A percentile compares a stretch with the other conserved stretches of the same genome.
Evolutionary conservation across 1,139 yeast species (phyloP).

Genomic region (Yamadazyma spencermartinsiae): DNA sequence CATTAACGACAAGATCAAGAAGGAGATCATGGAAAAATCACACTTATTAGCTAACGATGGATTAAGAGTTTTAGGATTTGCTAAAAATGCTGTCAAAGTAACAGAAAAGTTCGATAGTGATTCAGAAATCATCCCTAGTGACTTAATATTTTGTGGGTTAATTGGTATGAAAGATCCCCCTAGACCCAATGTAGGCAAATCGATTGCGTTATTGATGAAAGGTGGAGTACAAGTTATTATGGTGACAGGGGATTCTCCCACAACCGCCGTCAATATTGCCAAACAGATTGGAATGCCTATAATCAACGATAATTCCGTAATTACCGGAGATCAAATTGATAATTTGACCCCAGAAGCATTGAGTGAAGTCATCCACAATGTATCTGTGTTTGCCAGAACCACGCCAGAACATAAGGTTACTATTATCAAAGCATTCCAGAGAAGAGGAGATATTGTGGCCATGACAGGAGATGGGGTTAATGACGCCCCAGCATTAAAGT

Average conservation of each 20-base stretch:
- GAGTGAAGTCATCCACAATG: slow-evolving; percentile 72
- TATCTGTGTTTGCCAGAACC: slow-evolving; percentile 92
- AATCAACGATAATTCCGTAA: slow-evolving; percentile 61
- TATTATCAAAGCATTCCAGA: slow-evolving; percentile 87
- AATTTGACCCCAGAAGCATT: slow-evolving; percentile 66
- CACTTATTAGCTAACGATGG: slow-evolving; percentile 76
- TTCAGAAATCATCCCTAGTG: slow-evolving; percentile 44
- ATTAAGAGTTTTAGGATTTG: slow-evolving; percentile 81
- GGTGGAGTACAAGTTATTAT: slow-evolving; percentile 96
- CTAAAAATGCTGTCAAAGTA: slow-evolving; percentile 45
- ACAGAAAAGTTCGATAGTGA: slow-evolving; percentile 17
- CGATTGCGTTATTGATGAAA: slow-evolving; percentile 71
- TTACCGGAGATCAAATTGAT: slow-evolving; percentile 84
- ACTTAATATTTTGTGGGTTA: slow-evolving; percentile 76
- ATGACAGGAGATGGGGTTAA: slow-evolving; percentile 99
- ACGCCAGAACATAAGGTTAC: slow-evolving; percentile 94
- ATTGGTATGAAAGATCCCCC: slow-evolving; percentile 98
- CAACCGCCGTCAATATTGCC: slow-evolving; percentile 91
- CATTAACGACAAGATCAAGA: slow-evolving; percentile 51
- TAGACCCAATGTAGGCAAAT: slow-evolving; percentile 73
- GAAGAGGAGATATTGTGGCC: slow-evolving; percentile 93
- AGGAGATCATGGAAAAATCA: slow-evolving; percentile 54
- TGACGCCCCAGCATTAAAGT: slow-evolving; percentile 97
- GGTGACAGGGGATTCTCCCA: slow-evolving; percentile 96
- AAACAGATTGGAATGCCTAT: slow-evolving; percentile 90